phyloP scores from a whole-genome alignment of 1,284 basidiomycete species.

The Malassezia sp. region DNA sequence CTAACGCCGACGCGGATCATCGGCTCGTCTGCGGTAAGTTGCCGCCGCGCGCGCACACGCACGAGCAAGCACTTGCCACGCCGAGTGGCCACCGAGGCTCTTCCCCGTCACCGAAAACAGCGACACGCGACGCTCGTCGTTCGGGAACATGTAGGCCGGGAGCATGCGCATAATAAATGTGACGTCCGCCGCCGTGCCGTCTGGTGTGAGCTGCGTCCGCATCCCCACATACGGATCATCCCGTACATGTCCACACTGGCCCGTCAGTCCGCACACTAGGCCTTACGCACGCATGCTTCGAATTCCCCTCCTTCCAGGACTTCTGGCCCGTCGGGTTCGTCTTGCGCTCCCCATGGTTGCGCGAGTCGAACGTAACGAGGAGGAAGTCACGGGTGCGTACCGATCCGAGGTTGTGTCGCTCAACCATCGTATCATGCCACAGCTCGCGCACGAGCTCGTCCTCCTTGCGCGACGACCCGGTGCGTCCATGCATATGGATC shows the following conservation, averaged over 20 bases:
- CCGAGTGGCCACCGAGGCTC: conserved; percentile 65
- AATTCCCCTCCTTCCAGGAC: conserved; percentile 45
- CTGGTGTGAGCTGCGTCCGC: too few species aligned
- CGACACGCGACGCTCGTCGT: conserved; percentile 56
- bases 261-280: not conserved
- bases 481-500: conserved; percentile 41
- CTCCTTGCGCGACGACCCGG: conserved; percentile 31
- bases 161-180: conserved; percentile 71
- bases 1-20: conserved; percentile 62
- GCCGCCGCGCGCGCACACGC: not conserved
- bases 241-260: conserved; percentile 45
- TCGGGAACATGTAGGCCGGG: conserved; percentile 63
- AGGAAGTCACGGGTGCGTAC: conserved; percentile 31
- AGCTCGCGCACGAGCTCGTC: conserved; percentile 33
- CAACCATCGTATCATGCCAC: conserved; percentile 22
- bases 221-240: too few species aligned
- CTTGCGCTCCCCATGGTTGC: conserved; percentile 46
- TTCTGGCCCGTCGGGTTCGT: conserved; percentile 38
- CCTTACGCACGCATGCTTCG: conserved; percentile 23
- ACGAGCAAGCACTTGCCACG: conserved; percentile 57
- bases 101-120: conserved; percentile 61
- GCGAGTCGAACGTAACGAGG: conserved; percentile 45
- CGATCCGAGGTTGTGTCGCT: conserved; percentile 11
- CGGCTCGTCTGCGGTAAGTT: conserved; percentile 50
- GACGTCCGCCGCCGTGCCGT: conserved; percentile 65